Conservation (phyloP, 345 rosid species). For the Sisymbrium altissimum region DNA sequence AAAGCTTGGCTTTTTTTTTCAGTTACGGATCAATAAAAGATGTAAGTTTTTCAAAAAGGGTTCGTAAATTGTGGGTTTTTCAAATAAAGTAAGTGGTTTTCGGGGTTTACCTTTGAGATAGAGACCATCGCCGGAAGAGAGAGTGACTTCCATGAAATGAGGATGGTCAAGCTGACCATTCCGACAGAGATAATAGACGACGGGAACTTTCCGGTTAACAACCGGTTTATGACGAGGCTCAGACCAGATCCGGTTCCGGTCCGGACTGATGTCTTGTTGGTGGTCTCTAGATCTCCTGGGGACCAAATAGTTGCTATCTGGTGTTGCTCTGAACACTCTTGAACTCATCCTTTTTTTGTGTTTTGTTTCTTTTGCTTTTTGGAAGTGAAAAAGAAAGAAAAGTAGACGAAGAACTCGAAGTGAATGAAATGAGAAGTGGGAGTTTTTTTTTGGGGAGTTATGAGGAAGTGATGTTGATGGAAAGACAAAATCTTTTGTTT, state of each 20-base stretch:
- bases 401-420: slow-evolving; percentile 20
- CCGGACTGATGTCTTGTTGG: slow-evolving; percentile 53
- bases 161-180: slow-evolving; percentile 97
- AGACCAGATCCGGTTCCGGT: slow-evolving; percentile 58
- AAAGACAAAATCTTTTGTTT: slow-evolving; percentile 34
- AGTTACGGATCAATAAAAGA: background rate
- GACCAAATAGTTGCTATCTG: slow-evolving; percentile 28
- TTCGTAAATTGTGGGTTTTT: too few relatives aligned
- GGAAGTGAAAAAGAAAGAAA: background rate
- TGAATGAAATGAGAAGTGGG: background rate
- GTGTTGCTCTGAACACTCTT: slow-evolving; percentile 42
- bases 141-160: slow-evolving; percentile 91
- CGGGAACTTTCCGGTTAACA: slow-evolving; percentile 55
- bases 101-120: slow-evolving; percentile 58
- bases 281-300: slow-evolving; percentile 48
- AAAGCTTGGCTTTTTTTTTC: background rate
- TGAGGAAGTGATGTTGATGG: slow-evolving; percentile 21
- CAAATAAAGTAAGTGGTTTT: background rate
- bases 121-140: slow-evolving; percentile 71
- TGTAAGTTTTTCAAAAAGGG: background rate
- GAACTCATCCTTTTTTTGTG: slow-evolving; percentile 42
- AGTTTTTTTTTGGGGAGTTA: background rate
- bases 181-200: slow-evolving; percentile 77
- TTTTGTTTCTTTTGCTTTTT: slow-evolving; percentile 18
- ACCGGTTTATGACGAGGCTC: slow-evolving; percentile 44